These are phyloP conservation scores for Jatropha podagrica DNA, from an alignment of 441 rosid species.

Conservation along the genomic window DNA sequence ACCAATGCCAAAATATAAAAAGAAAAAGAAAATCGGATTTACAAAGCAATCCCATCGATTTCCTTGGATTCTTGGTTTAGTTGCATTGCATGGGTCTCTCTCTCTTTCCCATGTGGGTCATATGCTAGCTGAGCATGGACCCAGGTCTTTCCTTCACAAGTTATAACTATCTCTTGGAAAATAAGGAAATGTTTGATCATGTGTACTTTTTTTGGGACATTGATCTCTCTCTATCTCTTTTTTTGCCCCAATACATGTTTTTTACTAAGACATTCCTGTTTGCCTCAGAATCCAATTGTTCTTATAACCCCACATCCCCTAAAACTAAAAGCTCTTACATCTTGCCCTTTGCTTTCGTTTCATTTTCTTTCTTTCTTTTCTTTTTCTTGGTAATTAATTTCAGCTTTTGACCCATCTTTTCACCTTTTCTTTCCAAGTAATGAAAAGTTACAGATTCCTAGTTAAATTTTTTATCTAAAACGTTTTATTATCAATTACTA, in stretches of 20 bases:
- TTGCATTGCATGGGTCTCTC: not conserved
- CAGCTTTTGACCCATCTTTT: not conserved
- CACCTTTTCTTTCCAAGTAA: not conserved
- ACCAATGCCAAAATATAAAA: not conserved
- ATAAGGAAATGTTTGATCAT: not conserved
- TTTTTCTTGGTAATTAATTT: not conserved
- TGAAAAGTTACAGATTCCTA: not conserved
- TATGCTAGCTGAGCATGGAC: not conserved
- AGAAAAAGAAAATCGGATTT: no score
- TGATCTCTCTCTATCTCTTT: not conserved
- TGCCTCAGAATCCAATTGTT: slow-evolving; percentile 9
- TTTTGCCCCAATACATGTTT: not conserved
- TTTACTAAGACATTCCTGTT: slow-evolving; percentile 10
- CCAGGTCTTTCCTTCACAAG: slow-evolving; percentile 5
- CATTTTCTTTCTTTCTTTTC: not conserved
- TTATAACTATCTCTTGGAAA: not conserved
- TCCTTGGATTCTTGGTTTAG: not conserved
- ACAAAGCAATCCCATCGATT: not conserved
- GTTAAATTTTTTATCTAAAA: not conserved
- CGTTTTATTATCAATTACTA: no score
- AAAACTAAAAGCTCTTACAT: not conserved
- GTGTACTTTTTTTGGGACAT: not conserved
- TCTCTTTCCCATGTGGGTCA: not conserved
- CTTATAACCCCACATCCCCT: slow-evolving; percentile 8
- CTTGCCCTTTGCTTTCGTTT: not conserved